A percentile compares a stretch with the other conserved stretches of the same genome.
Conservation (phyloP, 164 flowering plant species). For the Amborella trichopoda region DNA sequence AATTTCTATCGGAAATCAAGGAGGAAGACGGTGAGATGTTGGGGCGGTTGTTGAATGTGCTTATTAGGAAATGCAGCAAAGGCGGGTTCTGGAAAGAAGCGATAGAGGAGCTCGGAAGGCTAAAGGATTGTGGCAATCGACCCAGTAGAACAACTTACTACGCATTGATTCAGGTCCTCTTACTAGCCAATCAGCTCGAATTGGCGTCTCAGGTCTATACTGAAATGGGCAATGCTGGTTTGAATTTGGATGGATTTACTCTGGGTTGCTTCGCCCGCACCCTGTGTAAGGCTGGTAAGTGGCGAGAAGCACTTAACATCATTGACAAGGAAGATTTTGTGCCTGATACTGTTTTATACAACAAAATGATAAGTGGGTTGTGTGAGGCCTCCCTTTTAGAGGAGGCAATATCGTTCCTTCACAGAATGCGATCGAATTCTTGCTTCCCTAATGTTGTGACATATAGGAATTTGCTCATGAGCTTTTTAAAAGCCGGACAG, state of each 20-base stretch:
- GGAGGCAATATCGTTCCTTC: slow-evolving; percentile 76
- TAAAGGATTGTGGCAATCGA: slow-evolving; percentile 70
- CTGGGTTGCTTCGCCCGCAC: slow-evolving; percentile 46
- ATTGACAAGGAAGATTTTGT: slow-evolving; percentile 61
- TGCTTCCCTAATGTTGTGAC: slow-evolving; percentile 82
- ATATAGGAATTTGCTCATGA: slow-evolving; percentile 52
- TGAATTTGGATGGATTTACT: slow-evolving; percentile 44
- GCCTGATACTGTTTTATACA: slow-evolving; percentile 57
- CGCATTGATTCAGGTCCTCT: slow-evolving; percentile 63
- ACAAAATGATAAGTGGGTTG: slow-evolving; percentile 74
- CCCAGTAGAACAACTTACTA: slow-evolving; percentile 54
- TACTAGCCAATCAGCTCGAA: slow-evolving; percentile 54
- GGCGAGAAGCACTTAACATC: slow-evolving; percentile 62
- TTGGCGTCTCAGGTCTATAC: slow-evolving; percentile 45
- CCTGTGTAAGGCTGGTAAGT: slow-evolving; percentile 64
- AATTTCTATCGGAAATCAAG: slow-evolving; percentile 44
- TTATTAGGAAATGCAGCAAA: slow-evolving; percentile 54
- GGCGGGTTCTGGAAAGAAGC: slow-evolving; percentile 74
- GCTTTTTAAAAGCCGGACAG: slow-evolving; percentile 50
- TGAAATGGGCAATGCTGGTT: slow-evolving; percentile 54
- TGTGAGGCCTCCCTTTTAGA: slow-evolving; percentile 91
- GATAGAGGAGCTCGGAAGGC: slow-evolving; percentile 85
- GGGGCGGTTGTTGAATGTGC: slow-evolving; percentile 57
- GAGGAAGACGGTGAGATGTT: slow-evolving; percentile 56
- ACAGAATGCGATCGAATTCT: slow-evolving; percentile 58